A percentile compares a stretch with the other conserved stretches of the same genome.
phyloP scores from a whole-genome alignment of 495 filamentous ascomycete species.

The Xylaria castorea region DNA sequence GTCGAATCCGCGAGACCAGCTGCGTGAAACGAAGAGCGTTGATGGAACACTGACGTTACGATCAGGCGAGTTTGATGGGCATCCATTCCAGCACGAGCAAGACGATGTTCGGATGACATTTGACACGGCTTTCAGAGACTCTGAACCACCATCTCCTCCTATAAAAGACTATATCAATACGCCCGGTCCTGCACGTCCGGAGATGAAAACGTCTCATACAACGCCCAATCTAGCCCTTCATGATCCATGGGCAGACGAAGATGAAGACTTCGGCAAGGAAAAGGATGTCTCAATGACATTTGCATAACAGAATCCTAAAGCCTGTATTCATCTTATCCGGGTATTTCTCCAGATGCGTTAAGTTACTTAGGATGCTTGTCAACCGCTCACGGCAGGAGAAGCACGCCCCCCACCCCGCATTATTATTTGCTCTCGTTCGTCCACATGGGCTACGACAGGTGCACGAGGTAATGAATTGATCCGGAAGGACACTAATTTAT shows the following conservation, averaged over 20 bases:
- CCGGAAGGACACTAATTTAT: constrained; percentile 17
- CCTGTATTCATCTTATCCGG: not conserved
- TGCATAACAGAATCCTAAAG: constrained; percentile 51
- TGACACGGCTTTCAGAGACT: constrained; percentile 64
- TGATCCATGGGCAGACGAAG: constrained; percentile 87
- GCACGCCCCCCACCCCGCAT: not conserved
- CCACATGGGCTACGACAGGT: not conserved
- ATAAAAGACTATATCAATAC: constrained; percentile 41
- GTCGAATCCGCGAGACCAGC: constrained; percentile 44
- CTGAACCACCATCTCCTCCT: constrained; percentile 39
- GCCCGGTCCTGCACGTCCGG: constrained; percentile 45
- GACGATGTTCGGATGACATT: constrained; percentile 74
- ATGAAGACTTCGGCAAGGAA: constrained; percentile 73
- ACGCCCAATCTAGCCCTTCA: constrained; percentile 56
- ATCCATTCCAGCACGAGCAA: constrained; percentile 40
- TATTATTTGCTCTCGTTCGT: constrained; percentile 1
- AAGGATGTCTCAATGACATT: constrained; percentile 81
- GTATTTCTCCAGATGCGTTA: not conserved
- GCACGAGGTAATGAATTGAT: constrained; percentile 7
- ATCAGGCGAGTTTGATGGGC: not conserved
- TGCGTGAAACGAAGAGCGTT: constrained; percentile 60
- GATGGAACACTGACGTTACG: constrained; percentile 40
- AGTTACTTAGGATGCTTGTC: not conserved
- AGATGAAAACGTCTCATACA: constrained; percentile 47
- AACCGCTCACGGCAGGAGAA: not conserved